Percentiles rank a stretch among this genome's conserved stretches.
Conservation (phyloP, 2,329 filamentous ascomycete genomes). For the Remersonia thermophila region DNA sequence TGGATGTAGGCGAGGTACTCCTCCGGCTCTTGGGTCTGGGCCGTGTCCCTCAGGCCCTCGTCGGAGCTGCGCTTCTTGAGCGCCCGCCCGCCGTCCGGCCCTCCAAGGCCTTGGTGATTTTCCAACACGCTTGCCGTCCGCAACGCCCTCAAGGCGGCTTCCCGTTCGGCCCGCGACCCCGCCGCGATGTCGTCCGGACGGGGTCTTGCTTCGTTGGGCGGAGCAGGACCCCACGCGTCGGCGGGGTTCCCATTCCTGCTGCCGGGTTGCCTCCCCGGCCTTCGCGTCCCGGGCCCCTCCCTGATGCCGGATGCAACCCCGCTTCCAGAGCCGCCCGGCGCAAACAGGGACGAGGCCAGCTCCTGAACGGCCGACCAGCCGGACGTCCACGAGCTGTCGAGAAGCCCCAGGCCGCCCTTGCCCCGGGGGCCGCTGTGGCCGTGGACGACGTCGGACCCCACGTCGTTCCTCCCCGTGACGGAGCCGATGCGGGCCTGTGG, state of each 20-base stretch:
- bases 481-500: constrained; percentile 29
- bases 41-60: constrained; percentile 31
- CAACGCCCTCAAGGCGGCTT: constrained; percentile 42
- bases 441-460: constrained; percentile 8
- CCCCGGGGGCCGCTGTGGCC: constrained; percentile 16
- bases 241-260: constrained; percentile 17
- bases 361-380: constrained; percentile 45
- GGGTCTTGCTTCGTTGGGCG: constrained; percentile 28
- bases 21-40: constrained; percentile 42
- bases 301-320: constrained; percentile 14
- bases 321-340: too few species aligned
- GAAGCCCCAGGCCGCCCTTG: constrained; percentile 26
- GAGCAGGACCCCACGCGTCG: constrained; percentile 38
- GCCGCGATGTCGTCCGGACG: constrained; percentile 38
- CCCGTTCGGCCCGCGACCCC: constrained; percentile 40
- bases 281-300: constrained; percentile 20
- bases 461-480: constrained; percentile 19
- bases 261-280: constrained; percentile 21
- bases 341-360: constrained; percentile 35
- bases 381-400: constrained; percentile 40
- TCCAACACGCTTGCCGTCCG: constrained; percentile 49
- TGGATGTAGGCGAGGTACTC: constrained; percentile 87
- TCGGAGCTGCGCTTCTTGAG: constrained; percentile 60
- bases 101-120: constrained; percentile 47
- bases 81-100: constrained; percentile 46